These are phyloP conservation scores for Eragrostis tef DNA, from an alignment of 202 grass and related monocot genomes.

Conservation along the genomic window DNA sequence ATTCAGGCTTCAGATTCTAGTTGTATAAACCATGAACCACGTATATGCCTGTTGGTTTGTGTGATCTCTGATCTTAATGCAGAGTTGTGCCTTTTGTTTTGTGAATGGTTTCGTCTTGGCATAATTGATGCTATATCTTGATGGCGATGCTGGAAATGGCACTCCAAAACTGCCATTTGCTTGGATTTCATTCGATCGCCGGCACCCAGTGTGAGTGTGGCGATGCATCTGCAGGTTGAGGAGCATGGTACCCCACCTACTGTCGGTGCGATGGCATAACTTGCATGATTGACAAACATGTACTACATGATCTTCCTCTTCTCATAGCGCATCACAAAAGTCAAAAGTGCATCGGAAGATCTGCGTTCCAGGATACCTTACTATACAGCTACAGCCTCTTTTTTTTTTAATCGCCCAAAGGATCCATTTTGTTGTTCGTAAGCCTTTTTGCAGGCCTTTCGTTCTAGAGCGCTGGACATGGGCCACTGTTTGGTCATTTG, in stretches of 20 bases:
- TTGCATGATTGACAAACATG: neutral
- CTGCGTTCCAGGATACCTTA: neutral
- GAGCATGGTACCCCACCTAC: neutral
- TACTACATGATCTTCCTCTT: neutral
- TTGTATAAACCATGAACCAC: neutral
- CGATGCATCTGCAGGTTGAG: neutral
- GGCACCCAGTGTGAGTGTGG: neutral
- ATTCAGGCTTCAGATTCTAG: neutral
- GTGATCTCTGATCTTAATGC: neutral
- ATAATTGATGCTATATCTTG: neutral
- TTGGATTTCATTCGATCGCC: neutral
- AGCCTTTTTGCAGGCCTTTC: too few species aligned
- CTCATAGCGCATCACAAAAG: neutral
- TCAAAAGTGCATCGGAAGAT: neutral
- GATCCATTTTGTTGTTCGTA: too few species aligned
- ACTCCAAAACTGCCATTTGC: neutral
- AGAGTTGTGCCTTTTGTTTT: neutral
- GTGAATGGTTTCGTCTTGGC: neutral
- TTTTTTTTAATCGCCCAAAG: too few species aligned
- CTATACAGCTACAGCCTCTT: too few species aligned
- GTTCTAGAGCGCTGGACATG: too few species aligned
- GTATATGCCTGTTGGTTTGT: too few species aligned
- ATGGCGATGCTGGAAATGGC: neutral
- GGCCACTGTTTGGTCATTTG: too few species aligned
- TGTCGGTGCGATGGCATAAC: neutral